Conservation (phyloP, 78 protist species). For the Protostelium mycophagum region DNA sequence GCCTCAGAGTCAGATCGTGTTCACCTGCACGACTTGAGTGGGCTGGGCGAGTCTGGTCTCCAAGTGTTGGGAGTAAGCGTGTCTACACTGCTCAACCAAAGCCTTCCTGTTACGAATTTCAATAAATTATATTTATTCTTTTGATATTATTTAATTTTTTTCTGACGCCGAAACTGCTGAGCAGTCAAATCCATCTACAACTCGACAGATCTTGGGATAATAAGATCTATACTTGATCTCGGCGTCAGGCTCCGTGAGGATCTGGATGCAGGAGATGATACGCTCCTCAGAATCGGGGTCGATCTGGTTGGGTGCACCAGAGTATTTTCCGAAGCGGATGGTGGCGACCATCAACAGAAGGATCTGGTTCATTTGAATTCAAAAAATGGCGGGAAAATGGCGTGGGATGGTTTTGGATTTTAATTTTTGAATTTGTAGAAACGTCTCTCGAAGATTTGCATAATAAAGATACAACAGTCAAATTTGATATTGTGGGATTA, state of each 20-base stretch:
- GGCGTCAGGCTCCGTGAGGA: conserved; percentile 28
- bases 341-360: conserved; percentile 49
- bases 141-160: not conserved
- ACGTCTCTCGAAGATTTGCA: too few species aligned
- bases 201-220: too few species aligned
- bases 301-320: conserved; percentile 7
- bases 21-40: conserved; percentile 31
- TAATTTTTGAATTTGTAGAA: too few species aligned
- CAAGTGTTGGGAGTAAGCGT: conserved; percentile 39
- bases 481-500: too few species aligned
- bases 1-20: not conserved
- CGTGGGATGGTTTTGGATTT: too few species aligned
- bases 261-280: conserved; percentile 42
- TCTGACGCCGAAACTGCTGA: too few species aligned
- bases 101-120: conserved; percentile 3
- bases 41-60: not conserved
- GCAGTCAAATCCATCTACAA: too few species aligned
- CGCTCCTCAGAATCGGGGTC: conserved; percentile 78
- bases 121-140: not conserved
- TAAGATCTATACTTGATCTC: not conserved
- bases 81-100: conserved; percentile 48
- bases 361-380: not conserved
- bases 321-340: conserved; percentile 53
- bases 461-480: too few species aligned
- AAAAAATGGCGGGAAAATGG: not conserved